Evolutionary conservation across 768 basidiomycete species (phyloP), one percentile per base, ranked within the genome.

Genomic region (Clitopilus passeckerianus): DNA sequence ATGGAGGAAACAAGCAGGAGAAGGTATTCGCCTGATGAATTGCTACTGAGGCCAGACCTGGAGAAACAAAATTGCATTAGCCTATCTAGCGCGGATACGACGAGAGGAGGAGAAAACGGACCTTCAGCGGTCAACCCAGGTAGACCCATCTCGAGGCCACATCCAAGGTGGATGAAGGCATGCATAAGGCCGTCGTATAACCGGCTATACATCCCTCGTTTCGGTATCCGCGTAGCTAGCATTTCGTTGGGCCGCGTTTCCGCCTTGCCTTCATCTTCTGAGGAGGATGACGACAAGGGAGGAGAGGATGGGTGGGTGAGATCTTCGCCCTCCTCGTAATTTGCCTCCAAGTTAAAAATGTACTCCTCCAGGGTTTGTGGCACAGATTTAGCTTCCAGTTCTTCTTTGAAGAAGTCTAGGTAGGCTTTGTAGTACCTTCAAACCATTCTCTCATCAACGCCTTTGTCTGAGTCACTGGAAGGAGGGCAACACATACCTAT

Each of bases 21-120:
- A 53, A 44, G 9, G 56, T 57, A 34, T 55, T 18, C 10, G 54
- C 35, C 22, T 55, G 54, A 34, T 86, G 81, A 6, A 84, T 78
- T 2, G 83, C 79, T 1, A 82, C 69, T 69, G 81, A 77, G 0
- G 86, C 85, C 5, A 89, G 74, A 35, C 86, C 87, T 86, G 55
- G 37, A 20, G 22, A 41, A 4, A 56, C 30, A 35, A 15, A 1
- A 27, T 9, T 23, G 5, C 27, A 15, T 18, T 43, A 8, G 18
- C 12, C 23, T 20, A 7, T 0, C n/a, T 6, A 24, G 5, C 34
- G 23, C 52, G 44, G 16, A 24, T 16, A 53, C 23, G 14, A 23
- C 5, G 4, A 35, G 34, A 35, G 15, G 15, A n/a, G 3, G 37
- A 41, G 43, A 53, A 44, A 24, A n/a, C 65, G 22, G 57, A 87